Base-by-base conservation (phyloP, 2,329 filamentous ascomycete species). In the Talaromyces rugulosus region DNA sequence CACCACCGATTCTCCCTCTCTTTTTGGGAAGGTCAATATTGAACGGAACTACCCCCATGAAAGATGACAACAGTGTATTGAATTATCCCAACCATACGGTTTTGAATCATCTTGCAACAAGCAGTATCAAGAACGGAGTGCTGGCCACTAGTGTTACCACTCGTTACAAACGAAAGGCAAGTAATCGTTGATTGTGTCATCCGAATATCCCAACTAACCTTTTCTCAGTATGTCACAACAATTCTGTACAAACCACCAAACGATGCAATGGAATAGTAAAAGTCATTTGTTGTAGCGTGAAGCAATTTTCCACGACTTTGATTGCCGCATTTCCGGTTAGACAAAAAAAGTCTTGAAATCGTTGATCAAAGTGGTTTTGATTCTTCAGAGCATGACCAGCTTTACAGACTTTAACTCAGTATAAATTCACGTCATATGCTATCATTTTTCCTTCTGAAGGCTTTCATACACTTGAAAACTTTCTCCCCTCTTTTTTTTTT, bases 81-180 rank as follows among this genome's bases (percentile, higher is more conserved):
- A 95, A 92, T 68, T 94, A 97, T 85, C 95, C 95, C 14, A 99
- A 98, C 71, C 94, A 99, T 72, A 97, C 95, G 0, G 92, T 98
- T 34, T 80, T 99, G 65, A 99, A 99, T 68, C 95, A 99, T 75
- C 81, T 99, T 68, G 94, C 94, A 56, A 99, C 95, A 3, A 98
- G 94, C 77, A 97, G 93, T 75, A 99, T 99, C 77, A 97, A 96
- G 81, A 92, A 96, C 68, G 93, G 94, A 65, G 91, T 98, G 30
- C 82, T 99, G 66, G 95, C 95, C 36, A 96, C 96, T 5, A 97
- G 93, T 71, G 94, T 92, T 14, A 99, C 95, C 5, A 99, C 95
- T n/a, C 85, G 95, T 75, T 99, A 98, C 76, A 96, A 92, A 80
- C 89, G 91, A 77, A 99, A 99, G 75, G 78, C 80, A 68, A 63